A percentile compares a stretch with the other conserved stretches of the same genome.
Evolutionary conservation across 768 basidiomycete species (phyloP).

Genomic region (Lactarius evosmus): DNA sequence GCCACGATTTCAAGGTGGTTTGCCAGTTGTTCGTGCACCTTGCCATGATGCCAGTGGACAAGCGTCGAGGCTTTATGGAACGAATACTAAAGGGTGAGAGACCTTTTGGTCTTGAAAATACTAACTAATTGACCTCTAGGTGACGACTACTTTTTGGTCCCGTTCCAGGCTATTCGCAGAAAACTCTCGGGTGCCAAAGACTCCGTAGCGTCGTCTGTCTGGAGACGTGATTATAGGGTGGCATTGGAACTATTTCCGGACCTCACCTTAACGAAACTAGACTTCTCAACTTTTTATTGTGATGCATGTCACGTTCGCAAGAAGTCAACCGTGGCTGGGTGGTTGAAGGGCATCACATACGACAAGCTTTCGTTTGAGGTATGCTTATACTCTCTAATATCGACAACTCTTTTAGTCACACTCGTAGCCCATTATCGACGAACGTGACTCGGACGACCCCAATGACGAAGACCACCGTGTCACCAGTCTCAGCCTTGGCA

Average conservation of each 20-base stretch:
- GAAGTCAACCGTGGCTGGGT: constrained; percentile 59
- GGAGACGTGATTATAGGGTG: constrained; percentile 67
- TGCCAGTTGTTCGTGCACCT: constrained; percentile 87
- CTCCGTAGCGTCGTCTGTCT: constrained; percentile 79
- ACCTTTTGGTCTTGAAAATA: not conserved
- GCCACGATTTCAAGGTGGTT: constrained; percentile 81
- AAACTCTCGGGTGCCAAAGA: constrained; percentile 69
- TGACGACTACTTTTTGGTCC: constrained; percentile 71
- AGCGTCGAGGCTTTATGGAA: constrained; percentile 56
- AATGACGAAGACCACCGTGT: constrained; percentile 27
- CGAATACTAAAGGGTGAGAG: constrained; percentile 48
- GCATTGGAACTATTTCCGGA: constrained; percentile 64
- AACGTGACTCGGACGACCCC: constrained; percentile 30
- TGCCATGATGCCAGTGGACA: constrained; percentile 53
- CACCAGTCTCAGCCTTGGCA: constrained; percentile 58
- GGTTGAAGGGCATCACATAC: constrained; percentile 67
- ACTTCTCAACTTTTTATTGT: constrained; percentile 60
- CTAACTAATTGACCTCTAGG: constrained; percentile 34
- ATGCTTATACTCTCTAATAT: constrained; percentile 19
- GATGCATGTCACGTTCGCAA: constrained; percentile 81
- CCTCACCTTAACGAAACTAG: constrained; percentile 50
- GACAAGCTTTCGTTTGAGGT: constrained; percentile 68
- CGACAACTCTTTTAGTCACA: not conserved
- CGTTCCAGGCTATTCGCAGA: constrained; percentile 62
- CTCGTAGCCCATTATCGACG: constrained; percentile 18